These are phyloP conservation scores for Zizania palustris DNA, from an alignment of 202 grass and related monocot genomes.

Conservation along the genomic window DNA sequence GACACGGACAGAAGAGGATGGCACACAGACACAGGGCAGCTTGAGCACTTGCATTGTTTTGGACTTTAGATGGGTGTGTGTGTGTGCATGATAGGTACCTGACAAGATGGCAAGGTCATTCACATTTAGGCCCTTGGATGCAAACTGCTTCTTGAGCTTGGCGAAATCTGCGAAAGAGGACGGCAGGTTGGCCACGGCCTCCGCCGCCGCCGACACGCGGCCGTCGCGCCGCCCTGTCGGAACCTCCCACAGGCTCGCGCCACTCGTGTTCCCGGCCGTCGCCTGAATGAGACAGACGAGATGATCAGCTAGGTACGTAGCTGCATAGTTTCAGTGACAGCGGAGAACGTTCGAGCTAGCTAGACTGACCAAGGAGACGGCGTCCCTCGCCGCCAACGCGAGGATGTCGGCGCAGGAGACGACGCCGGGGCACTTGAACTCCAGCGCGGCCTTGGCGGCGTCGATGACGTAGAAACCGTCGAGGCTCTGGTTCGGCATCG, in stretches of 20 bases:
- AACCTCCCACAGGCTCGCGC: background rate
- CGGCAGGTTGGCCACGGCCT: slow-evolving; percentile 2
- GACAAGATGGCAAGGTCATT: background rate
- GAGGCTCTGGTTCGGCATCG: slow-evolving; percentile 43
- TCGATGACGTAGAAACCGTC: slow-evolving; percentile 34
- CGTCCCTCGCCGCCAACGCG: slow-evolving; percentile 10
- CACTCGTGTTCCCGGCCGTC: background rate
- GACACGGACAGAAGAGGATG: too few relatives aligned
- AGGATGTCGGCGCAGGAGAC: slow-evolving; percentile 30
- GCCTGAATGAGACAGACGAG: background rate
- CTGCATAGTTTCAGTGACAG: background rate
- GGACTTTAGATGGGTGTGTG: background rate
- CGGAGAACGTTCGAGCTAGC: too few relatives aligned
- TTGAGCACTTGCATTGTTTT: background rate
- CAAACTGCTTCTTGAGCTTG: background rate
- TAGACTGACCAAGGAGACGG: slow-evolving; percentile 13
- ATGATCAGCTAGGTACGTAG: too few relatives aligned
- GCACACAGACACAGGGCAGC: too few relatives aligned
- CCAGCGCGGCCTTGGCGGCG: slow-evolving; percentile 20
- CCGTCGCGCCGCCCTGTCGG: background rate
- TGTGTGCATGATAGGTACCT: background rate
- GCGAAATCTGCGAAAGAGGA: background rate
- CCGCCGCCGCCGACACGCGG: background rate
- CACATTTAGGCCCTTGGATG: background rate
- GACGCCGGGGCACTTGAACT: slow-evolving; percentile 9